Evolutionary conservation across 768 basidiomycete species (phyloP), one percentile per base, ranked within the genome.

Genomic region (Inosperma sp.): DNA sequence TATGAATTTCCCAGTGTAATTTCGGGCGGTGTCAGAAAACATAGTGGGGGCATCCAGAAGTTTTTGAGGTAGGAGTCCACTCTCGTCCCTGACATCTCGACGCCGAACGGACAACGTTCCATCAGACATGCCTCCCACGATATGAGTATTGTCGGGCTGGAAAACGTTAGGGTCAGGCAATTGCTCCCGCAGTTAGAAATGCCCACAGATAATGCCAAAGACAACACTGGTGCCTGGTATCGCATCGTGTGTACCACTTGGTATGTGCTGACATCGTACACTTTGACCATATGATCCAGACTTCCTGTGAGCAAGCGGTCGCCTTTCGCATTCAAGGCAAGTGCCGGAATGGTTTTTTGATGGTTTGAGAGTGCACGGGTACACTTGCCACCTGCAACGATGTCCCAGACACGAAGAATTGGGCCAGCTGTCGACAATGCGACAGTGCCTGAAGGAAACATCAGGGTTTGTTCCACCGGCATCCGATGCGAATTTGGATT

Each of bases 181-280:
- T 5, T 40, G 41, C 47, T 21, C 14, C 31, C 10, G 26, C 42
- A 30, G n/a, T n/a, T n/a, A 17, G 46, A 27, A 22, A 31, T 5
- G 74, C 85, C 61, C 68, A 95, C 94, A 52, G 95, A 97, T 39
- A 98, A 77, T 13, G 93, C 93, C 35, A 98, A 73, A 62, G 86
- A 91, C 14, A 99, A 75, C 2, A 99, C 69, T 5, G 93, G 91
- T 4, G 93, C 92, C 4, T 95, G 90, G 68, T 98, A 98, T 37
- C 96, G 85, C 92, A 99, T 98, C 4, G 96, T 97, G 62, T 99
- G 96, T 12, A 96, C 84, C 29, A 99, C 96, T 61, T 89, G 88
- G 75, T 95, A 97, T 13, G 82, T 82, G 63, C 87, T 82, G 30
- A 94, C 83, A 67, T 98, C 95, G 71, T 98, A 99, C 27, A 97